Base-by-base conservation (phyloP, 257 asterid species). In the Gynochthodes officinalis region DNA sequence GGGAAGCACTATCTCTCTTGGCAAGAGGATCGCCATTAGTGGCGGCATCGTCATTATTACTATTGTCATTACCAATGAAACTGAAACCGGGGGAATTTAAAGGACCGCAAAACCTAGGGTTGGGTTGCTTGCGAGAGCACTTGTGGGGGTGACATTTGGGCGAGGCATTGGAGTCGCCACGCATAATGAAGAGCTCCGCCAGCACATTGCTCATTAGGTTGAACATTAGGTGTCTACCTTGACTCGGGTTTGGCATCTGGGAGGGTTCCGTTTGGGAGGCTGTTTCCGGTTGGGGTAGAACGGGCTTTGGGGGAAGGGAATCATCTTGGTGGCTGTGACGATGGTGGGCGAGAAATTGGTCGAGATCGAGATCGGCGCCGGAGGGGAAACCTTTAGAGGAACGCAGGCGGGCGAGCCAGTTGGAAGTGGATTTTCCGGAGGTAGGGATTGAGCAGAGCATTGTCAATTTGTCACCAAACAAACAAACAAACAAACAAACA, bases 391-490 rank as follows among this genome's bases (percentile, higher is more conserved):
- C 96, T 76, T 84, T 91, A 67, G 97, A 87, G 27, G 82, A 86
- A 37, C 96, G 89, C 76, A 91, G 85, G 71, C 96, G 95, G 73
- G 89, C 91, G 70, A 89, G 86, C 97, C 98, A 93, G 59, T 71
- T 81, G 48, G 89, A 76, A 62, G 87, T 78, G 63, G 92, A 86
- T 79, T 91, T 90, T 40, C 82, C 82, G 64, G 86, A 52, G 30
- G 87, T 68, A 27, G 90, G 77, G 48, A 71, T 58, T 62, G 48
- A 28, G 54, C 70, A 70, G 7, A 42, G 57, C 72, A 55, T 43
- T 30, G 16, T 59, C 1, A 37, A 7, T 2, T 37, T 37, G 42
- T 37, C 6, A 37, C 3, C 3, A 37, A 37, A 37, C 42, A 37
- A 7, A 7, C 4, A 7, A 37, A 37, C 3, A 37, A 37, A n/a